phyloP scores from a whole-genome alignment of 169 alveolate genomes.

The Plasmodium sp. region DNA sequence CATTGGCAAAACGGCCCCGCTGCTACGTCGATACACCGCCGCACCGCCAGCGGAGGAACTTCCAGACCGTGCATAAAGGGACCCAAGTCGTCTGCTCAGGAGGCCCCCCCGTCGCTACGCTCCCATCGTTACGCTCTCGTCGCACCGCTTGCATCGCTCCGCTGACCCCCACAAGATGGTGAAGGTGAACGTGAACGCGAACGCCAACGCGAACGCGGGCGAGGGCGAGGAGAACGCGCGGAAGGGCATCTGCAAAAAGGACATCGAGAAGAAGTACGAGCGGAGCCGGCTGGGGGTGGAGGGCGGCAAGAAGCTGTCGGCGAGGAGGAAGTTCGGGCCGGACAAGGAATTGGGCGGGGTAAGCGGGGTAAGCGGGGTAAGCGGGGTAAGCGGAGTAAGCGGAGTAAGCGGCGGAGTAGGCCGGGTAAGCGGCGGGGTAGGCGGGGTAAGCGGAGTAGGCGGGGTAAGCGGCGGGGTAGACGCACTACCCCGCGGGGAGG shows the following conservation, averaged over 20 bases:
- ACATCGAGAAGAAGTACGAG: slow-evolving; percentile 53
- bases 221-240: not conserved
- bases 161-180: slow-evolving; percentile 3
- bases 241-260: slow-evolving; percentile 11
- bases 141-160: not conserved
- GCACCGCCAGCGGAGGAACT: not conserved
- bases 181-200: slow-evolving; percentile 4
- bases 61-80: not conserved
- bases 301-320: not conserved
- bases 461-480: not conserved
- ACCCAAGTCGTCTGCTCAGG: not conserved
- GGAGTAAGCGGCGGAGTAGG: not conserved
- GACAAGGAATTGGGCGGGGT: not conserved
- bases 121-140: not conserved
- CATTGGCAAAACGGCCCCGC: not conserved
- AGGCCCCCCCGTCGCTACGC: not conserved
- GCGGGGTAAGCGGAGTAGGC: not conserved
- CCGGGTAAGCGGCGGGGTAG: too few species aligned
- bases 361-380: too few species aligned
- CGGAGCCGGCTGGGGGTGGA: not conserved
- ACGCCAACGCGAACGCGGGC: not conserved
- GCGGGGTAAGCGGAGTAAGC: too few species aligned
- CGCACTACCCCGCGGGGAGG: not conserved
- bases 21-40: too few species aligned
- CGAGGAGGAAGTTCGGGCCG: not conserved